phyloP scores from a whole-genome alignment of 108 stramenopile genomes.

The Cyclostephanos tholiformis region DNA sequence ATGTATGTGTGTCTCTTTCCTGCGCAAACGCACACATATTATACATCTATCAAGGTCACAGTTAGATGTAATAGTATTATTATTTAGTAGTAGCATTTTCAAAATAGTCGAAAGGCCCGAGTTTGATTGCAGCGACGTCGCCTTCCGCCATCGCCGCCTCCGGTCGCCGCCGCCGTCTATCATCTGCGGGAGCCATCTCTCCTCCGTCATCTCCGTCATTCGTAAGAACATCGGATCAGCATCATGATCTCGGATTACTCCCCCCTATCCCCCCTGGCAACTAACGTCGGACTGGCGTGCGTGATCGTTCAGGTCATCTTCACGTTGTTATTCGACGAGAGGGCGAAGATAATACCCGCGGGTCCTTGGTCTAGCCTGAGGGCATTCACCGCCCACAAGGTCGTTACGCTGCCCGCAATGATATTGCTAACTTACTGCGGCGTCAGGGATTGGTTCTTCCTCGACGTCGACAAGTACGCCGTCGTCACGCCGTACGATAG shows the following conservation, averaged over 20 bases:
- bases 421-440: constrained; percentile 52
- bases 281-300: constrained; percentile 29
- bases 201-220: too few relatives aligned
- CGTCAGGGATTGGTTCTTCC: constrained; percentile 40
- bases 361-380: constrained; percentile 63
- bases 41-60: too few relatives aligned
- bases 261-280: constrained; percentile 40
- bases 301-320: constrained; percentile 30
- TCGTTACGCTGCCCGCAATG: constrained; percentile 57
- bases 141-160: too few relatives aligned
- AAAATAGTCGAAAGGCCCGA: too few relatives aligned
- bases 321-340: constrained; percentile 28
- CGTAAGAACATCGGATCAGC: too few relatives aligned
- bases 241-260: constrained; percentile 17
- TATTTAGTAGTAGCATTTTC: too few relatives aligned
- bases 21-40: too few relatives aligned
- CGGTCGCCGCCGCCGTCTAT: too few relatives aligned
- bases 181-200: too few relatives aligned
- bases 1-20: too few relatives aligned
- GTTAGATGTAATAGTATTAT: too few relatives aligned
- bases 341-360: constrained; percentile 19
- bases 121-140: too few relatives aligned
- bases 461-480: background rate
- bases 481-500: constrained; percentile 21
- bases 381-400: constrained; percentile 60